Percentiles rank a stretch among this genome's conserved stretches.
Conservation (phyloP, 371 early-diverging fungal species). For the Mucor plumbeus region DNA sequence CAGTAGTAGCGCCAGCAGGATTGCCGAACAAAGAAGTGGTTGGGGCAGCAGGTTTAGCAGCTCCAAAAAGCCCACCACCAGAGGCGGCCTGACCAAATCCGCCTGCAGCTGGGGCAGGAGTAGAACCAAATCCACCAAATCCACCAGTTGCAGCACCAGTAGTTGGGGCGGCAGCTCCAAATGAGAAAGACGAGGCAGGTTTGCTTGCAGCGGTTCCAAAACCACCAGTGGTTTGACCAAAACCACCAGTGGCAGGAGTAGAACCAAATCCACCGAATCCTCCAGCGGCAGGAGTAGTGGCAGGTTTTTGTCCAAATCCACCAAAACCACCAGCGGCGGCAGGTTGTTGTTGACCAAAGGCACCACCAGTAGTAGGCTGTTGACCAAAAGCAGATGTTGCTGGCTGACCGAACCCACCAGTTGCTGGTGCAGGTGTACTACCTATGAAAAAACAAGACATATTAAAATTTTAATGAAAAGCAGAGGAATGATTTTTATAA, state of each 20-base stretch:
- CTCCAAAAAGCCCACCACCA: slow-evolving; percentile 58
- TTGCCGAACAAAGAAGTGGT: slow-evolving; percentile 57
- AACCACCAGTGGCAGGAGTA: slow-evolving; percentile 26
- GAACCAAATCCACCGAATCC: slow-evolving; percentile 41
- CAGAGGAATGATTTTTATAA: no score
- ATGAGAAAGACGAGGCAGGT: slow-evolving; percentile 53
- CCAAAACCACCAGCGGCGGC: slow-evolving; percentile 36
- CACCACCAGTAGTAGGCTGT: slow-evolving; percentile 27
- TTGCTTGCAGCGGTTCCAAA: slow-evolving; percentile 43
- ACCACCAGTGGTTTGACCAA: slow-evolving; percentile 24
- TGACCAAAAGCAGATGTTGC: slow-evolving; percentile 23
- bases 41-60: slow-evolving; percentile 54
- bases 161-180: slow-evolving; percentile 32
- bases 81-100: slow-evolving; percentile 43
- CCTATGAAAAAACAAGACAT: slow-evolving; percentile 5
- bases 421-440: slow-evolving; percentile 30
- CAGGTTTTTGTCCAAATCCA: slow-evolving; percentile 41
- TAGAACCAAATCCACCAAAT: slow-evolving; percentile 12
- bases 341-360: slow-evolving; percentile 46
- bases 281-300: slow-evolving; percentile 39
- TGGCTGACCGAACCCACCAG: slow-evolving; percentile 41
- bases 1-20: slow-evolving; percentile 35
- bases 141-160: neutral
- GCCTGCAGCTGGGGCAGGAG: slow-evolving; percentile 39
- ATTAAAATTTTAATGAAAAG: neutral